Evolutionary conservation across 2,329 filamentous ascomycete genomes (phyloP), one percentile per base, ranked within the genome.

Genomic region (Diaporthe velutina): DNA sequence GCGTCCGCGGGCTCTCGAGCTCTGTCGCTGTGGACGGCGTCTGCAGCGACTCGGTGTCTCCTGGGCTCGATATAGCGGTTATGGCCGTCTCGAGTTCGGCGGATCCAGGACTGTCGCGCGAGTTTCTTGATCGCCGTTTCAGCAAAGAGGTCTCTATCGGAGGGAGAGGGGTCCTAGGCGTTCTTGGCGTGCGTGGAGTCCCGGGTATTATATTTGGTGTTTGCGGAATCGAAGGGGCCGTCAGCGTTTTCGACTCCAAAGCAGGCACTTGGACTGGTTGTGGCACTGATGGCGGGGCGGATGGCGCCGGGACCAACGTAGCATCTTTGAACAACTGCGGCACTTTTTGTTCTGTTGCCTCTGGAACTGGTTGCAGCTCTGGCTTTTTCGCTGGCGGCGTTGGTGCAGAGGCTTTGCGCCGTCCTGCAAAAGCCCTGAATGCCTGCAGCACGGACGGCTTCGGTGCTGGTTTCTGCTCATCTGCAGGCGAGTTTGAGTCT

Each of bases 11-110:
- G 38, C 70, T 73, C 22, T 70, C 70, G 25, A 58, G 55, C 28
- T 75, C 74, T 5, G 74, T 75, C 10, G 74, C 74, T 2, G 74
- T 75, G n/a, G 74, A 75, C 15, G 74, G 74, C 5, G 74, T 75
- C 30, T 73, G 64, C 12, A 67, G 64, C n/a, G 42, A 60, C 17
- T 73, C 73, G 7, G 60, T 68, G n/a, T 68, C 70, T n/a, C 60
- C 74, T 5, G 70, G 61, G 55, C 74, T 75, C 19, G 54, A 70
- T 40, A 57, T 17, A 2, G 22, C 45, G 4, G 73, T 75, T 17
- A 73, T 70, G 10, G 74, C 74, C 15, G 74, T 75, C 30, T 75
- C 74, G 8, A 75, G 38, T 25, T 75, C 74, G 3, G 48, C 48
- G 5, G 64, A 54, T 28, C 30, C 45, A 9, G 61, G 70, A n/a